Evolutionary conservation across 2,329 filamentous ascomycete genomes (phyloP).

Genomic region (Pseudopithomyces maydicus): DNA sequence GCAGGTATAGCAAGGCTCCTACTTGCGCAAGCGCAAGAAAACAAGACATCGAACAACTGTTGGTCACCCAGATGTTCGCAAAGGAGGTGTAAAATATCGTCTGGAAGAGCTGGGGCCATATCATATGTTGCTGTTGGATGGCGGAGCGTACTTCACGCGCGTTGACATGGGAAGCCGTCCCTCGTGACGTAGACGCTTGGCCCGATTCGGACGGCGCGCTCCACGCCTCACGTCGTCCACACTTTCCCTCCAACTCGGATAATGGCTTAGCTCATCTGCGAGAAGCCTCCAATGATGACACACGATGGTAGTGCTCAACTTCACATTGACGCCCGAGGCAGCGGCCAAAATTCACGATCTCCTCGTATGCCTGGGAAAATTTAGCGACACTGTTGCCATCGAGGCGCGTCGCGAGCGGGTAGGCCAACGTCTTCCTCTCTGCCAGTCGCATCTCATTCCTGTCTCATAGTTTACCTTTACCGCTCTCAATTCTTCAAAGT

Average conservation of each 20-base stretch:
- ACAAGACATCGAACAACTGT: conserved; percentile 65
- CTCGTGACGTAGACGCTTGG: conserved; percentile 19
- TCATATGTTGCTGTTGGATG: conserved; percentile 12
- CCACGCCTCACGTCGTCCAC: conserved; percentile 9
- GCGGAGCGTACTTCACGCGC: conserved; percentile 1
- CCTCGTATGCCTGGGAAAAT: conserved; percentile 75
- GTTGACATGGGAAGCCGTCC: conserved; percentile 4
- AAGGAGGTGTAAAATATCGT: conserved; percentile 66
- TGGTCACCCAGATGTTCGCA: conserved; percentile 62
- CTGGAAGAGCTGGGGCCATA: conserved; percentile 51
- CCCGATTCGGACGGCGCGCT: conserved; percentile 27
- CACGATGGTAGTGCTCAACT: conserved; percentile 62
- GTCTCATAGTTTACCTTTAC: conserved; percentile 67
- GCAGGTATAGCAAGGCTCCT: conserved; percentile 63
- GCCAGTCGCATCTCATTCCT: conserved; percentile 15
- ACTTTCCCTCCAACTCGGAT: conserved; percentile 6
- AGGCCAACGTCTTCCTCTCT: conserved; percentile 21
- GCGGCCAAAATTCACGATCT: conserved; percentile 73
- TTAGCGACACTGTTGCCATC: conserved; percentile 78
- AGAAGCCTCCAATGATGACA: conserved; percentile 5
- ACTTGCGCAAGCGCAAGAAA: conserved; percentile 61
- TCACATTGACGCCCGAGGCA: conserved; percentile 75
- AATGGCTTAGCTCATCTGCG: background rate
- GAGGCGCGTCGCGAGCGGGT: conserved; percentile 74
- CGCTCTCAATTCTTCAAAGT: conserved; percentile 79